These are phyloP conservation scores for Ensete ventricosum DNA, from an alignment of 176 grass and related monocot species.

Conservation along the genomic window DNA sequence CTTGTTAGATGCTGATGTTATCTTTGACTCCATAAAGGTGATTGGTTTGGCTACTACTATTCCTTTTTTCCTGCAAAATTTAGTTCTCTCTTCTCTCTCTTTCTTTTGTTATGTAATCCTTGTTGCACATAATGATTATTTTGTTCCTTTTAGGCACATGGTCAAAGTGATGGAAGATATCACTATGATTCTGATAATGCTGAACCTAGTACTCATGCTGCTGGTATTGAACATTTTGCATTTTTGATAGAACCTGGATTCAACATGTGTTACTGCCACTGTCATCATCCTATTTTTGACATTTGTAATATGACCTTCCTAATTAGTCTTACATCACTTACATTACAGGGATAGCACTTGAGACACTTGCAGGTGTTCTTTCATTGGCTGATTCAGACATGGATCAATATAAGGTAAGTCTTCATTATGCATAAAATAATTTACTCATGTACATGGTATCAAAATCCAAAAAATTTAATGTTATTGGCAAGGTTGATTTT, in stretches of 20 bases:
- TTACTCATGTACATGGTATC: no score
- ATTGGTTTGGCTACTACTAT: not conserved
- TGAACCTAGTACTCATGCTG: slow-evolving; percentile 88
- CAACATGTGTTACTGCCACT: no score
- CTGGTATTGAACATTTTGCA: slow-evolving; percentile 41
- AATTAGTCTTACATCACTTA: not conserved
- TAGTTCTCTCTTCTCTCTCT: not conserved
- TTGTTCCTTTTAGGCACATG: slow-evolving; percentile 53
- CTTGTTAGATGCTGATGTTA: slow-evolving; percentile 51
- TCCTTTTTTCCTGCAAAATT: not conserved
- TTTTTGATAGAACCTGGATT: not conserved
- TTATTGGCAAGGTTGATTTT: no score
- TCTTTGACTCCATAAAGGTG: slow-evolving; percentile 94
- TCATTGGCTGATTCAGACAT: slow-evolving; percentile 52
- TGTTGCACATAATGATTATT: not conserved
- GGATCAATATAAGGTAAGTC: slow-evolving; percentile 61
- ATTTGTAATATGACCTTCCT: not conserved
- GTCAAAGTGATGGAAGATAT: slow-evolving; percentile 89
- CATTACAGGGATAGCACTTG: slow-evolving; percentile 71
- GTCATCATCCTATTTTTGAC: not conserved
- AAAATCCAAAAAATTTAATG: no score
- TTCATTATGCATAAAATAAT: not conserved
- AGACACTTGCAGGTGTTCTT: slow-evolving; percentile 72
- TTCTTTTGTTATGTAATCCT: not conserved
- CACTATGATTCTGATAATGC: slow-evolving; percentile 75